Percentiles rank a stretch among this genome's conserved stretches.
These are phyloP conservation scores for Coemansia sp. DNA, from an alignment of 192 early-diverging fungal species.

Conservation along the genomic window DNA sequence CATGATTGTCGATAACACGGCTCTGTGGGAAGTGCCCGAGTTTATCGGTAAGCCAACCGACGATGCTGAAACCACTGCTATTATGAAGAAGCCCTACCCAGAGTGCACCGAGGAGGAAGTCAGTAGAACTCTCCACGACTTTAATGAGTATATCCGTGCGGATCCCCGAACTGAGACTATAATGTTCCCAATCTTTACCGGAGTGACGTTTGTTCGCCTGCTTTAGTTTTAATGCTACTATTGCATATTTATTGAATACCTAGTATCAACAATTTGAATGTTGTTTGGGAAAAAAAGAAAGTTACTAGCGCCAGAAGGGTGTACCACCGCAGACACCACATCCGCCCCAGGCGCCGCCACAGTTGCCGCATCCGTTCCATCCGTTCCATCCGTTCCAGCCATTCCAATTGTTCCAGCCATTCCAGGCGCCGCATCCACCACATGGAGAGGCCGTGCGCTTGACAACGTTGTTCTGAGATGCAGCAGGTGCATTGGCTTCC, in stretches of 20 bases:
- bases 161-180: conserved; percentile 60
- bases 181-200: conserved; percentile 59
- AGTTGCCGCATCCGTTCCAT: background rate
- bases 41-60: conserved; percentile 18
- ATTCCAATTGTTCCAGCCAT: background rate
- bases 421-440: background rate
- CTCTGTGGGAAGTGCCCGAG: conserved; percentile 18
- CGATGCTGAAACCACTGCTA: conserved; percentile 7
- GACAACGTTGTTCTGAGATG: background rate
- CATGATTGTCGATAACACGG: conserved; percentile 66
- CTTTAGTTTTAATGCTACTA: background rate
- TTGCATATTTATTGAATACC: no score
- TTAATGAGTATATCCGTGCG: conserved; percentile 61
- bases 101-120: background rate
- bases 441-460: background rate
- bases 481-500: background rate
- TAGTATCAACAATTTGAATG: no score
- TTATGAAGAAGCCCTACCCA: conserved; percentile 13
- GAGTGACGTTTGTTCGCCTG: conserved; percentile 28
- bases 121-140: conserved; percentile 44
- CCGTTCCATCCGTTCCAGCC: no score
- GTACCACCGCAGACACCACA: background rate
- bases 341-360: background rate
- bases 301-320: conserved; percentile 3
- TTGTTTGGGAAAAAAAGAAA: no score